These are phyloP conservation scores for Quillaja saponaria DNA, from an alignment of 306 rosid species.

Conservation along the genomic window DNA sequence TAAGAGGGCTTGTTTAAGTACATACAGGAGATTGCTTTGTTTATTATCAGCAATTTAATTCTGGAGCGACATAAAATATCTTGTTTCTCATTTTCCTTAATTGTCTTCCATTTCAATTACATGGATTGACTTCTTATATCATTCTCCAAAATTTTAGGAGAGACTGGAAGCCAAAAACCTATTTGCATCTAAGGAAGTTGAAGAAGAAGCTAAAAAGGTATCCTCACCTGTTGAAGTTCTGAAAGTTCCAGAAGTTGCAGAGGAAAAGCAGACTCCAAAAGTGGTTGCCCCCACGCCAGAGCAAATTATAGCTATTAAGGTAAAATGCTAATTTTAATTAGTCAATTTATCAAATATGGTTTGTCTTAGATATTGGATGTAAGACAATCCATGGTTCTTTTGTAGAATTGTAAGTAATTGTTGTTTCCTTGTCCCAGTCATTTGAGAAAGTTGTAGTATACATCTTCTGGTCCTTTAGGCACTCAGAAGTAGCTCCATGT, in stretches of 20 bases:
- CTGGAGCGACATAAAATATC: too few species aligned
- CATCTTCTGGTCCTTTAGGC: background rate
- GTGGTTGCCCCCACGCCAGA: slow-evolving; percentile 81
- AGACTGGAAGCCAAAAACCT: slow-evolving; percentile 75
- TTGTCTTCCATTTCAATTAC: background rate
- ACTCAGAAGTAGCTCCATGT: background rate
- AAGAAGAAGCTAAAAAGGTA: slow-evolving; percentile 64
- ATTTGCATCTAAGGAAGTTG: slow-evolving; percentile 67
- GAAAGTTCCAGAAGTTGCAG: slow-evolving; percentile 49
- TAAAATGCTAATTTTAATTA: slow-evolving; percentile 22
- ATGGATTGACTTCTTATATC: slow-evolving; percentile 17
- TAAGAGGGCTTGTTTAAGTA: too few species aligned
- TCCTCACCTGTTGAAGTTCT: slow-evolving; percentile 50
- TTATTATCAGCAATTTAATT: too few species aligned
- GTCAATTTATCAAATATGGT: background rate
- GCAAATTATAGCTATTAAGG: slow-evolving; percentile 95
- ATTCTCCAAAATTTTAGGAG: slow-evolving; percentile 55
- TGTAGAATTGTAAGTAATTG: slow-evolving; percentile 12
- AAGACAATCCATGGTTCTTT: background rate
- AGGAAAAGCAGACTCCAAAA: slow-evolving; percentile 63
- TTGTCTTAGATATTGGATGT: slow-evolving; percentile 9
- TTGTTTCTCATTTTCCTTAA: background rate
- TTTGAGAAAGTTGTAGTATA: background rate
- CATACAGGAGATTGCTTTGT: too few species aligned
- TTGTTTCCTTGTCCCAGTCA: background rate